Evolutionary conservation across 768 basidiomycete genomes (phyloP), one percentile per base, ranked within the genome.

Genomic region (Collybia mongolica): DNA sequence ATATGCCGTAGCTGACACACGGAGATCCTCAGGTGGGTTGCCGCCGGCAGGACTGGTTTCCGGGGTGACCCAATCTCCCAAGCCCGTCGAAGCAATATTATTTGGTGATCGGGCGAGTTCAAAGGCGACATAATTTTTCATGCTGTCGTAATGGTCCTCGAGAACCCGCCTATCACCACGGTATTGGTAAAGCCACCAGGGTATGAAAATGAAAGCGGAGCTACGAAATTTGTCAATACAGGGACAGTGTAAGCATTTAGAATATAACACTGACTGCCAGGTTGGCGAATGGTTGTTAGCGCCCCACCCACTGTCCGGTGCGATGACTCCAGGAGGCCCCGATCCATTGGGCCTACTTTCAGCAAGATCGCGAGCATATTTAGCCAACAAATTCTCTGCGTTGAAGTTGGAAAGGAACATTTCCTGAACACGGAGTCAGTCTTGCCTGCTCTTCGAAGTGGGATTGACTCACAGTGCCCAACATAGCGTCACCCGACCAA

Each of bases 21-120:
- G 59, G 18, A 53, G n/a, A 49, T 67, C 65, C 51, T 67, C 65
- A 0, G 65, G 65, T 1, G 65, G 60, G 38, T 67, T 67, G 0
- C 63, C 64, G 2, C 65, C 65, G 1, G 54, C 37, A 6, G 65
- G 65, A 80, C 54, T 63, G 61, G 48, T 81, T 78, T 63, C 77
- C 68, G 39, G 79, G 71, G 38, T 74, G 69, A 52, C 65, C 76
- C 28, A 75, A 76, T 66, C 66, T 73, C 65, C 65, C 38, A 66
- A 39, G 11, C 52, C 44, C 19, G 63, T 63, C 2, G 29, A 39
- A 4, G 62, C 65, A 24, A 66, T 66, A 29, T 63, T 60, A 20
- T 61, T 61, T n/a, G 63, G 62, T 12, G 65, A 66, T 6, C 63
- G 58, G 2, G 53, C 60, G 8, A 65, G 60, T 44, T 66, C 63